phyloP scores from a whole-genome alignment of 2,329 filamentous ascomycete genomes.

The Fonsecaea nubica region DNA sequence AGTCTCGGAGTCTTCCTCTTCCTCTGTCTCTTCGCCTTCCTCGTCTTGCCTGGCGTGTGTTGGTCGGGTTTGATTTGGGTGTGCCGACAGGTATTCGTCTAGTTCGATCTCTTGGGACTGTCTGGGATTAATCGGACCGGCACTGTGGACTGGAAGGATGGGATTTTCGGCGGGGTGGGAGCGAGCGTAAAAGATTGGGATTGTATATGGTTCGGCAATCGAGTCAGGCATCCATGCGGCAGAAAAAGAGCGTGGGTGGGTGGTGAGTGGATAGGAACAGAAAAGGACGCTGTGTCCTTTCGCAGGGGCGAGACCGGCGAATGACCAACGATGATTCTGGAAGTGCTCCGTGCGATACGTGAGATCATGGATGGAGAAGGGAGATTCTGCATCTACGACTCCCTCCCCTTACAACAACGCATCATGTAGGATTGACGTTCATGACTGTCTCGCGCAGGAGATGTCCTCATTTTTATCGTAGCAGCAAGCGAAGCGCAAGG shows the following conservation, averaged over 20 bases:
- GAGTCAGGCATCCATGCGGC: slow-evolving; percentile 42
- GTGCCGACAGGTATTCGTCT: slow-evolving; percentile 14
- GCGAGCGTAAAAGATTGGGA: slow-evolving; percentile 35
- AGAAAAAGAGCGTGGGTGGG: slow-evolving; percentile 31
- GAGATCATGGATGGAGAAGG: slow-evolving; percentile 20
- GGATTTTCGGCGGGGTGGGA: slow-evolving; percentile 24
- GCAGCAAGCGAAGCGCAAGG: background rate
- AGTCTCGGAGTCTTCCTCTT: slow-evolving; percentile 26
- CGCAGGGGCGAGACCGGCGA: slow-evolving; percentile 14
- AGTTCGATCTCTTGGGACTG: slow-evolving; percentile 32
- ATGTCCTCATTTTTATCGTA: background rate
- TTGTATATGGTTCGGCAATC: slow-evolving; percentile 38
- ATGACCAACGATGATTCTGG: slow-evolving; percentile 15
- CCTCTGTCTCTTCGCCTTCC: slow-evolving; percentile 23
- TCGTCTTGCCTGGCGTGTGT: slow-evolving; percentile 18
- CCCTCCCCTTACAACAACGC: slow-evolving; percentile 16
- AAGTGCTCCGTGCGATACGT: slow-evolving; percentile 4
- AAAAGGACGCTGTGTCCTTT: slow-evolving; percentile 39
- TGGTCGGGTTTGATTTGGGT: slow-evolving; percentile 7
- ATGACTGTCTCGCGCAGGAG: slow-evolving; percentile 7
- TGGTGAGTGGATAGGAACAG: slow-evolving; percentile 24
- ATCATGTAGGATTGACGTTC: slow-evolving; percentile 9
- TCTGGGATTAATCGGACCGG: background rate
- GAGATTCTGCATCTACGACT: slow-evolving; percentile 10
- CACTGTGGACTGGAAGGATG: slow-evolving; percentile 32